Base-by-base conservation (phyloP, 2,329 filamentous ascomycete genomes). In the Beauveria bassiana region DNA sequence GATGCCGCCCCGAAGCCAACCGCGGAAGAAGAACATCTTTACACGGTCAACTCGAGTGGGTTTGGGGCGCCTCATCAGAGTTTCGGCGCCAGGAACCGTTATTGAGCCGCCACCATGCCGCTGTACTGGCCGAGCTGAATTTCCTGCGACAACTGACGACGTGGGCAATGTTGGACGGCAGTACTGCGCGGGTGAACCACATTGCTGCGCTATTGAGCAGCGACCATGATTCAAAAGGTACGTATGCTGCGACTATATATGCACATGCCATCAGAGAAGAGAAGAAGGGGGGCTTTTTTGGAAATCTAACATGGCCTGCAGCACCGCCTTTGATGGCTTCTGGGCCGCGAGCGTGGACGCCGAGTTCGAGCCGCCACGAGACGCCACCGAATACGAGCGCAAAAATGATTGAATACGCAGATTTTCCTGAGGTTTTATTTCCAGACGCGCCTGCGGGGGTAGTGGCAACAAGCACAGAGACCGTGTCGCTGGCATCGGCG, bases 51-150 rank as follows among this genome's bases (percentile, higher is more conserved):
- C 46, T 71, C 1, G 64, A 62, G 14, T 72, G 70, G 70, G 31
- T 68, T 2, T 56, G 71, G 4, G 55, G 70, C 8, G 69, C 69
- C 20, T 63, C 67, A 1, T 62, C 47, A 1, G 64, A 69, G n/a
- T 72, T 72, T 51, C 65, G 61, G 31, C 62, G 61, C 1, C 66
- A 71, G 7, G 69, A 70, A 24, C 64, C 68, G 2, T 61, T 70
- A 0, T 61, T 72, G 20, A 70, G 66, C 57, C 66, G 69, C 1
- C 66, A 72, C 24, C 68, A 72, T 59, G 66, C 67, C 8, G 62
- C 70, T 5, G 70, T 72, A 0, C 53, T 72, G 22, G 65, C 70
- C 0, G 70, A 72, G 59, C 42, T 72, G 61, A 69, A 65, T 34
- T 72, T 70, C 31, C 42, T 72, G 42, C 62, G 62, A 6, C 52